These are phyloP conservation scores for Warburgia ugandensis DNA, from an alignment of 164 flowering plant species.

Conservation along the genomic window DNA sequence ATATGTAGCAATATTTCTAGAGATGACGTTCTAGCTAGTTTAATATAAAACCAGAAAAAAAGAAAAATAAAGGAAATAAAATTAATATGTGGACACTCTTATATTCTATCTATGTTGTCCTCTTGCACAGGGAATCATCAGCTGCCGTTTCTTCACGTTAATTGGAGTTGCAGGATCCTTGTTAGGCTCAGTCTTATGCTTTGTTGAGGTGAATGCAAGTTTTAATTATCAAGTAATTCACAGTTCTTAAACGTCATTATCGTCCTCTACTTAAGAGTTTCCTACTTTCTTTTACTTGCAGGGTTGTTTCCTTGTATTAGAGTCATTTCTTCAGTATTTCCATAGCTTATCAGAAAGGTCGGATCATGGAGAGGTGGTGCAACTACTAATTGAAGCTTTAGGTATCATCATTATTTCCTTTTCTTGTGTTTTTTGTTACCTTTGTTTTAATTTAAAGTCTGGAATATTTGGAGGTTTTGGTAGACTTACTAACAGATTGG, in stretches of 20 bases:
- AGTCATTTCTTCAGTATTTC: constrained; percentile 58
- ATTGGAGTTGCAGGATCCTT: constrained; percentile 68
- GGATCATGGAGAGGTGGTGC: constrained; percentile 43
- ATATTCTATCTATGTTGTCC: no score
- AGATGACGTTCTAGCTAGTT: no score
- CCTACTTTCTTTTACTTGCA: constrained; percentile 18
- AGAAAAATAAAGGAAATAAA: no score
- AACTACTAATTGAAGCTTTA: constrained; percentile 57
- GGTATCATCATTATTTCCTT: constrained; percentile 28
- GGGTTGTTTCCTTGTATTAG: constrained; percentile 50
- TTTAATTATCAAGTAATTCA: no score
- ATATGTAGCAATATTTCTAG: no score
- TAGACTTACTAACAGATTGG: neutral
- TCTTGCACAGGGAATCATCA: constrained; percentile 67
- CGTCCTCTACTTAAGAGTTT: no score
- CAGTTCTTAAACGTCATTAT: neutral
- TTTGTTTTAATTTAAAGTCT: neutral
- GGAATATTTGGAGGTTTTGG: neutral
- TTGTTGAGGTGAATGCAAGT: constrained; percentile 51
- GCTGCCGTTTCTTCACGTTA: constrained; percentile 72
- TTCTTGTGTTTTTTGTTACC: neutral
- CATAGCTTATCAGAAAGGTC: constrained; percentile 28
- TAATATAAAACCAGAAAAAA: no score
- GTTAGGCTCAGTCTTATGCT: constrained; percentile 70
- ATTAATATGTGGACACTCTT: no score